phyloP scores from a whole-genome alignment of 1,284 basidiomycete species.

The Salmacisia buchloeana region DNA sequence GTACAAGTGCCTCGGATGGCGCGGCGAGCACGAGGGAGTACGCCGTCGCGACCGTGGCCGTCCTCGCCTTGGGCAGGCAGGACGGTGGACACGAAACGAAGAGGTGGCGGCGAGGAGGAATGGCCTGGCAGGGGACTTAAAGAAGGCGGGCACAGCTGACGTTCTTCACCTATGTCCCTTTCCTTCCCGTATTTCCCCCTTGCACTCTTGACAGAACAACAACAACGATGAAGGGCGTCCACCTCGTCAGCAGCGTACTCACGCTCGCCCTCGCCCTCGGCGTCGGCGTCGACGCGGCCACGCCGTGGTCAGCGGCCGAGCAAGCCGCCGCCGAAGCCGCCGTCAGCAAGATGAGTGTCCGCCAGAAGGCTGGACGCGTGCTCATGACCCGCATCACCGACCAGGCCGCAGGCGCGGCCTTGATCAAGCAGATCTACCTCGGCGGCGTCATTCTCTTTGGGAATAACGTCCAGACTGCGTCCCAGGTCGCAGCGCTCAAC shows the following conservation, averaged over 20 bases:
- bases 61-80: too few species aligned
- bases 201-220: too few species aligned
- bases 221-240: too few species aligned
- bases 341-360: neutral
- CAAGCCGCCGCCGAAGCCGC: neutral
- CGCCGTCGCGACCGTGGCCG: too few species aligned
- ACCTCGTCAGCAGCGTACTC: neutral
- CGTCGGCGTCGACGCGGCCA: neutral
- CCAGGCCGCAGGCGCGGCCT: neutral
- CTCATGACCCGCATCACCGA: neutral
- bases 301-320: neutral
- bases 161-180: too few species aligned
- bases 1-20: too few species aligned
- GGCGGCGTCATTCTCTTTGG: neutral
- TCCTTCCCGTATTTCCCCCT: too few species aligned
- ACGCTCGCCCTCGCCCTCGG: neutral
- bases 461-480: neutral
- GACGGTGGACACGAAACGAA: too few species aligned
- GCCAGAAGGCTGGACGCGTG: neutral
- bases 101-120: too few species aligned
- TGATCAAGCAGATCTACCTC: neutral
- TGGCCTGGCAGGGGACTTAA: too few species aligned
- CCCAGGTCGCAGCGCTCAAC: neutral
- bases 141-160: too few species aligned
- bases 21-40: too few species aligned